Conservation (phyloP, 108 stramenopile species). For the Ochromonas danica region DNA sequence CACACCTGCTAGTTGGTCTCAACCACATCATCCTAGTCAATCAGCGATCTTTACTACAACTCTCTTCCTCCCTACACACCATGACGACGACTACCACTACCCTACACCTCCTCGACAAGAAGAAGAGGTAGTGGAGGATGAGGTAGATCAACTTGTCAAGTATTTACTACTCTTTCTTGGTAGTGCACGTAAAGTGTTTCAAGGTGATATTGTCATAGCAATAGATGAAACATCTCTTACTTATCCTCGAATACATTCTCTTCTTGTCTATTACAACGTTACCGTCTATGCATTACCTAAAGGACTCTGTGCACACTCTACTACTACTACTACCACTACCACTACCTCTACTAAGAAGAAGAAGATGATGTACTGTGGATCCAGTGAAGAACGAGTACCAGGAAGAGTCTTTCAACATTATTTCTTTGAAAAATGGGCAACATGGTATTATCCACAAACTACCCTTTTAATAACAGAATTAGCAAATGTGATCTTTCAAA, state of each 20-base stretch:
- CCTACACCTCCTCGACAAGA: neutral
- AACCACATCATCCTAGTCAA: neutral
- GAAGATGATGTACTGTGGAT: constrained; percentile 1
- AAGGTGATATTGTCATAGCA: constrained; percentile 18
- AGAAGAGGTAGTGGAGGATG: too few species aligned
- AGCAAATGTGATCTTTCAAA: neutral
- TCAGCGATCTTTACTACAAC: neutral
- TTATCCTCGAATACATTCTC: neutral
- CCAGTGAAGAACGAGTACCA: neutral
- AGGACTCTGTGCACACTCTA: neutral
- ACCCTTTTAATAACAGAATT: neutral
- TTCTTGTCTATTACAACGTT: neutral
- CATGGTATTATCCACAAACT: neutral
- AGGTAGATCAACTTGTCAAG: too few species aligned
- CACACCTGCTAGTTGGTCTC: neutral
- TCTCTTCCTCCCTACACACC: neutral
- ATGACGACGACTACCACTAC: neutral
- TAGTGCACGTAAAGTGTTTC: neutral
- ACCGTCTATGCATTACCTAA: neutral
- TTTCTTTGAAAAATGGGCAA: constrained; percentile 20
- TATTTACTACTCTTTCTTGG: neutral
- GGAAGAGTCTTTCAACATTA: neutral
- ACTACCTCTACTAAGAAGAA: neutral
- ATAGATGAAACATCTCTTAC: neutral
- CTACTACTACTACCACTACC: neutral